Base-by-base conservation (phyloP, 306 rosid genomes). In the Spatholobus suberectus region DNA sequence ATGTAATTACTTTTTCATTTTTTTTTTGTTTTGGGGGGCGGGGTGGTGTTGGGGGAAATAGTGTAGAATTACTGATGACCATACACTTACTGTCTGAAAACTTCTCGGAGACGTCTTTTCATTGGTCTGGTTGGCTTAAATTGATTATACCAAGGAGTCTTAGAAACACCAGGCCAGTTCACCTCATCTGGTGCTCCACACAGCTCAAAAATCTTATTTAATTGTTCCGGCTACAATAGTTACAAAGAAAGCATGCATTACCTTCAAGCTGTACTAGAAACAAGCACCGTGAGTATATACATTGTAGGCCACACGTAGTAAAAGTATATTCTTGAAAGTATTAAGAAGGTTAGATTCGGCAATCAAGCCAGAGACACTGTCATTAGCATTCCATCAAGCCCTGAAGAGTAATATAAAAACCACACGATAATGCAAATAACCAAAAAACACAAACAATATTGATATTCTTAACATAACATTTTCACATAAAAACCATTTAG, bases 141-240 rank as follows among this genome's bases (percentile, higher is more conserved):
- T 68, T 92, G 91, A 79, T 84, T 92, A 80, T 92, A 92, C 92
- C 90, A 89, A 58, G 91, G 86, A 68, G 58, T 85, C 86, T 88
- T 83, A 0, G 92, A 77, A 76, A 87, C n/a, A n/a, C n/a, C n/a
- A n/a, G n/a, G n/a, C n/a, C n/a, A n/a, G n/a, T 84, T 92, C 74
- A 46, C 70, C 81, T 92, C 97, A 85, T 90, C 94, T n/a, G 97
- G 94, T 0, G 92, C 86, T 74, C 97, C 92, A 86, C 97, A 92
- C 26, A 92, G 89, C 89, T 90, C 94, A 59, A 87, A 92, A 40
- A 92, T 90, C 80, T 90, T 92, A 76, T 83, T 90, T 55, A 92
- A 61, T 86, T 92, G 92, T 57, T 92, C 97, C 17, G 94, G 92
- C 96, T 90, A 76, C 58, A 92, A 83, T 14, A 73, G 21, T 81